These are phyloP conservation scores for Naegleria lovaniensis DNA, from an alignment of 208 protist genomes.

Conservation along the genomic window DNA sequence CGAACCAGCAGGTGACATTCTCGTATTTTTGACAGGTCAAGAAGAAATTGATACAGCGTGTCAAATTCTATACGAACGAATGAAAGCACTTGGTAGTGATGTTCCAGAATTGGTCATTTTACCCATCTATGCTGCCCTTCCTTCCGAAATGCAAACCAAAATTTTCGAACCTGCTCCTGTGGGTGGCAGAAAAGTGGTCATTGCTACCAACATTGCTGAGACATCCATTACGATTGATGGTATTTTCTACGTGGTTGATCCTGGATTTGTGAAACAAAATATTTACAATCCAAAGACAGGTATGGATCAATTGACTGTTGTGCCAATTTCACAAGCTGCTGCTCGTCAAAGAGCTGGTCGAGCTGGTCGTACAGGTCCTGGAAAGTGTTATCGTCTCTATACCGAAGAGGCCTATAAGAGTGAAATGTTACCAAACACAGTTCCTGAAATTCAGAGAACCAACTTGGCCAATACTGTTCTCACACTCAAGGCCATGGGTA, in stretches of 20 bases:
- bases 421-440: conserved; percentile 78
- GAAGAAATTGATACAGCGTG: conserved; percentile 96
- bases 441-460: conserved; percentile 92
- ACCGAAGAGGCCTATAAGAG: conserved; percentile 86
- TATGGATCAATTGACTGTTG: conserved; percentile 89
- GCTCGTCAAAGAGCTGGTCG: conserved; percentile 87
- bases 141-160: conserved; percentile 90
- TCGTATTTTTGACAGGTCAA: conserved; percentile 98
- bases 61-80: conserved; percentile 85
- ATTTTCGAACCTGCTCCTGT: conserved; percentile 93
- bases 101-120: conserved; percentile 83
- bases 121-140: conserved; percentile 95
- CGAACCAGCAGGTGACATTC: conserved; percentile 92
- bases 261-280: conserved; percentile 94
- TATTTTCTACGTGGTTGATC: conserved; percentile 96
- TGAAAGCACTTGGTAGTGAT: conserved; percentile 61
- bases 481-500: conserved; percentile 91
- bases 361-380: conserved; percentile 83
- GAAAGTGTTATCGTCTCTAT: conserved; percentile 92
- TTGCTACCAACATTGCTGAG: conserved; percentile 99
- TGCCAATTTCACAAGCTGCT: conserved; percentile 89
- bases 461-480: conserved; percentile 91
- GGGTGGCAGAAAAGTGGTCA: conserved; percentile 84
- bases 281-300: conserved; percentile 89
- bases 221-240: conserved; percentile 99